Conservation (phyloP, 306 rosid genomes). For the Glycine tomentella region DNA sequence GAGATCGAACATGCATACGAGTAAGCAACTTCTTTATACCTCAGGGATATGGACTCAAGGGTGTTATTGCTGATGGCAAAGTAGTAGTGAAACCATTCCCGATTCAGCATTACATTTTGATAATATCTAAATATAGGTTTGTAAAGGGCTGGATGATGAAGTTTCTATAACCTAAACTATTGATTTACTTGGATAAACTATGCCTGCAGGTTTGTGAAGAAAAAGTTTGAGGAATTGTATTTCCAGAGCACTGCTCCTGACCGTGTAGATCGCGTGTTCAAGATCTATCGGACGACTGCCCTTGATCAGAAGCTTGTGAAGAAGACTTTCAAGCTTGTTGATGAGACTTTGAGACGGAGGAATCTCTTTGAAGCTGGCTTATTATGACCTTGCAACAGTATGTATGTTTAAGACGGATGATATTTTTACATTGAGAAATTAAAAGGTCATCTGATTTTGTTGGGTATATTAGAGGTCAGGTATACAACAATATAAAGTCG, state of each 20-base stretch:
- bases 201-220: constrained; percentile 35
- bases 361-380: constrained; percentile 31
- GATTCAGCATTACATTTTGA: too few species aligned
- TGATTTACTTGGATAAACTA: neutral
- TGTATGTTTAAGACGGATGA: too few species aligned
- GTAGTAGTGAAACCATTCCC: neutral
- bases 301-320: constrained; percentile 33
- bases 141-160: neutral
- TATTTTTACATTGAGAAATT: constrained; percentile 9
- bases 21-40: constrained; percentile 16
- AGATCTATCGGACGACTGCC: constrained; percentile 13
- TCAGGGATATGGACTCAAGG: too few species aligned
- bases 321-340: constrained; percentile 28
- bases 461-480: constrained; percentile 30
- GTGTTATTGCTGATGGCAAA: neutral
- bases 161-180: neutral
- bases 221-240: constrained; percentile 22
- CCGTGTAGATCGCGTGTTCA: constrained; percentile 21
- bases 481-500: constrained; percentile 23
- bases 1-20: constrained; percentile 24
- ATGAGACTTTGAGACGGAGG: constrained; percentile 31
- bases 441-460: neutral
- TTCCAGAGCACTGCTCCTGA: constrained; percentile 30
- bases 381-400: constrained; percentile 1
- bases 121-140: too few species aligned